These are phyloP conservation scores for Hypoxylon sp. DNA, from an alignment of 2,329 filamentous ascomycete species.

Conservation along the genomic window DNA sequence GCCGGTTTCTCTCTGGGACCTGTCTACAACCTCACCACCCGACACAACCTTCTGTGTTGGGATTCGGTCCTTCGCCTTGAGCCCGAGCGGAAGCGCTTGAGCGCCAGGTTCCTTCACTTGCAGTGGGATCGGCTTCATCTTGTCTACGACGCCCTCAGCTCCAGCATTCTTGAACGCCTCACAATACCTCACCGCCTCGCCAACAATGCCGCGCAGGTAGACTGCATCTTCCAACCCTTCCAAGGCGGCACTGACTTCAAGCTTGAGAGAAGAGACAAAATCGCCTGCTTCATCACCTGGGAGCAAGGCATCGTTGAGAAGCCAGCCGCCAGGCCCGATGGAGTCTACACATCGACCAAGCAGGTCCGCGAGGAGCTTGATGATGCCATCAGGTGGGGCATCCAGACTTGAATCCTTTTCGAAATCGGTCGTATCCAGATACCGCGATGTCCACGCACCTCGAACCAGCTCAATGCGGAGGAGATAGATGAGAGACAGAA, in stretches of 20 bases:
- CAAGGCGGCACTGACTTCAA: slow-evolving; percentile 77
- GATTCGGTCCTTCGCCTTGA: slow-evolving; percentile 69
- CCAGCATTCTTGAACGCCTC: slow-evolving; percentile 53
- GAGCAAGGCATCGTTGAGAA: slow-evolving; percentile 70
- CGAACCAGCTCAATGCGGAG: slow-evolving; percentile 79
- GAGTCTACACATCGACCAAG: slow-evolving; percentile 81
- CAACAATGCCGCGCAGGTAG: slow-evolving; percentile 72
- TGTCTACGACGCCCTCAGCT: slow-evolving; percentile 47
- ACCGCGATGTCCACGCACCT: slow-evolving; percentile 80
- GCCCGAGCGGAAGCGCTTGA: slow-evolving; percentile 76
- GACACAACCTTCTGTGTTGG: slow-evolving; percentile 70
- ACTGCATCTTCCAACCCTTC: slow-evolving; percentile 78
- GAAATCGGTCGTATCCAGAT: slow-evolving; percentile 69
- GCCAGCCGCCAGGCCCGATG: slow-evolving; percentile 79
- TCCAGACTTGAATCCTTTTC: slow-evolving; percentile 60
- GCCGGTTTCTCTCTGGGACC: slow-evolving; percentile 79
- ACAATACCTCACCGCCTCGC: slow-evolving; percentile 74
- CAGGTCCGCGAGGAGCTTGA: slow-evolving; percentile 77
- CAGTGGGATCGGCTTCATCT: slow-evolving; percentile 60
- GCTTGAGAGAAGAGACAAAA: slow-evolving; percentile 73
- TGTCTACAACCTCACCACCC: slow-evolving; percentile 76
- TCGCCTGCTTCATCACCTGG: slow-evolving; percentile 69
- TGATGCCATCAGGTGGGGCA: slow-evolving; percentile 73
- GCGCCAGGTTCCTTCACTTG: slow-evolving; percentile 59
- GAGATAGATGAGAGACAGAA: slow-evolving; percentile 77